Conservation (phyloP, 1,284 basidiomycete genomes). For the Moniliophthora roreri region DNA sequence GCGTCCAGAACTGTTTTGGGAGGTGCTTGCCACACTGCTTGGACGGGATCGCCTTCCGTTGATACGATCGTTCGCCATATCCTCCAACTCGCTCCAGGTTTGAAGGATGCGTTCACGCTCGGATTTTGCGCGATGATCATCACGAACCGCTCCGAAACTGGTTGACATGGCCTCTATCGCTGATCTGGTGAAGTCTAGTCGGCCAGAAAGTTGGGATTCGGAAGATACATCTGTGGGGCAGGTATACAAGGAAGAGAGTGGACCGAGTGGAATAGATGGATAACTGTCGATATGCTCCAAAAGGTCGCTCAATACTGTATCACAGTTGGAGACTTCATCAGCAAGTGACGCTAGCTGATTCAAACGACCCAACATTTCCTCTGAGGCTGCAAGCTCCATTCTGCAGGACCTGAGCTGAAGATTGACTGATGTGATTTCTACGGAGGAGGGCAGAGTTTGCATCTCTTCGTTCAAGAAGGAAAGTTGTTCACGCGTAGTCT, state of each 20-base stretch:
- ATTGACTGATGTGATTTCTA: slow-evolving; percentile 41
- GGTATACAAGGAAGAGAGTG: slow-evolving; percentile 50
- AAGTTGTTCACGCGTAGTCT: slow-evolving; percentile 47
- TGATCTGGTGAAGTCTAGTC: slow-evolving; percentile 60
- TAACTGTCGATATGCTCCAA: slow-evolving; percentile 81
- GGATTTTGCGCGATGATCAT: slow-evolving; percentile 56
- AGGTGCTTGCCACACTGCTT: slow-evolving; percentile 56
- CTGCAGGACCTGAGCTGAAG: slow-evolving; percentile 61
- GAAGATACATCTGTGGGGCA: slow-evolving; percentile 39
- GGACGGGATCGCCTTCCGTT: slow-evolving; percentile 62
- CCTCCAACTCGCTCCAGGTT: slow-evolving; percentile 76
- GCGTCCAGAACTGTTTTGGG: slow-evolving; percentile 52
- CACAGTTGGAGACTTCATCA: slow-evolving; percentile 53
- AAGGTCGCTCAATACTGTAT: slow-evolving; percentile 76
- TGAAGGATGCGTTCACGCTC: slow-evolving; percentile 68
- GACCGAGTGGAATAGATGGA: slow-evolving; percentile 54
- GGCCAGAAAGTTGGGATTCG: slow-evolving; percentile 62
- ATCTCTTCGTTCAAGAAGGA: slow-evolving; percentile 44
- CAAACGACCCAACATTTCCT: slow-evolving; percentile 49
- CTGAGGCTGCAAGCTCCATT: slow-evolving; percentile 54
- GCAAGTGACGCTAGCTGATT: slow-evolving; percentile 52
- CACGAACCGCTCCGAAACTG: slow-evolving; percentile 38
- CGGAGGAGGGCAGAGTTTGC: slow-evolving; percentile 42
- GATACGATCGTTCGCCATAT: slow-evolving; percentile 73
- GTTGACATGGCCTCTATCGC: slow-evolving; percentile 46